Evolutionary conservation across 768 basidiomycete genomes (phyloP), one percentile per base, ranked within the genome.

Genomic region (Butyriboletus loyo): DNA sequence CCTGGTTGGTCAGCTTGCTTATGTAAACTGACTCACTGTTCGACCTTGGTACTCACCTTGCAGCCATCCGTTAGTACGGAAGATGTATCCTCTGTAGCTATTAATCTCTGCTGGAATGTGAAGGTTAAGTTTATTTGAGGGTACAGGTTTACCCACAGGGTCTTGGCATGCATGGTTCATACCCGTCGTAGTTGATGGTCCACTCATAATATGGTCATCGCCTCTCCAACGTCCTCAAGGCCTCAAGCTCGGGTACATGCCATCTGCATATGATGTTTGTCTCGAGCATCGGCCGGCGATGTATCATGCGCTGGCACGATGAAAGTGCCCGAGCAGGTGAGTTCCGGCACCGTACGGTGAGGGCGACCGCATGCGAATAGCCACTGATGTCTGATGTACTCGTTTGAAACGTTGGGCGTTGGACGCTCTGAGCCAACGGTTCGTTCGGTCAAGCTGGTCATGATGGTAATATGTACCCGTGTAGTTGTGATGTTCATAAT

Each of bases 341-440:
- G 27, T 32, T 34, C 25, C 31, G 27, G 36, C 45, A 28, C 31
- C 3, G 24, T 44, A 37, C 10, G 28, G 49, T 32, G 53, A 40
- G 41, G 44, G 27, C 31, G n/a, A 28, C 35, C 1, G 24, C 52
- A 39, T 42, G 52, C 22, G 17, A 31, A 57, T 57, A 34, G 45
- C 17, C 17, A 7, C 24, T 13, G 32, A 21, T 30, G 43, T 31
- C 6, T 7, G 30, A 21, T 25, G 17, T 25, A 19, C 4, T n/a
- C 25, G 22, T 30, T 0, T 27, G 24, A 19, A 15, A 24, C 3
- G 31, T 28, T 36, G 52, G 9, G n/a, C 17, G 21, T 10, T n/a
- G n/a, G n/a, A n/a, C n/a, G n/a, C n/a, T n/a, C n/a, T 24, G 35
- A 39, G 37, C 15, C 21, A 27, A 22, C n/a, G 35, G 56, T 27